phyloP scores from a whole-genome alignment of 2,329 filamentous ascomycete genomes.

The Trichoderma sp. region DNA sequence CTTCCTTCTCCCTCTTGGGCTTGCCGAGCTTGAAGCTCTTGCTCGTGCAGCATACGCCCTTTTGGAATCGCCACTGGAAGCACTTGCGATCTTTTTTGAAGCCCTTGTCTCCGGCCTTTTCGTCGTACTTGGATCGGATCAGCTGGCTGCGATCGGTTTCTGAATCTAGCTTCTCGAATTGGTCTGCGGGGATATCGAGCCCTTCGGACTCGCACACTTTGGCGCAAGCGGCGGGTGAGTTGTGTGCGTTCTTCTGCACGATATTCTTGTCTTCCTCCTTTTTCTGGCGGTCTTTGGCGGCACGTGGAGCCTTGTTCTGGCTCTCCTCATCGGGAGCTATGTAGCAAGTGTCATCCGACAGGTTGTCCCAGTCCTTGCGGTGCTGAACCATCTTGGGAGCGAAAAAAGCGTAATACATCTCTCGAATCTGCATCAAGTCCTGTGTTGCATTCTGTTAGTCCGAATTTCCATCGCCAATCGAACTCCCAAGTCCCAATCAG shows the following conservation, averaged over 20 bases:
- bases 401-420: constrained; percentile 56
- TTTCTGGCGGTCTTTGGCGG: constrained; percentile 43
- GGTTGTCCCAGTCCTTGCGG: constrained; percentile 58
- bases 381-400: constrained; percentile 47
- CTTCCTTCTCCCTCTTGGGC: constrained; percentile 41
- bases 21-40: constrained; percentile 51
- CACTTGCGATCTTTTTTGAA: constrained; percentile 45
- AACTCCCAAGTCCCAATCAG: background rate
- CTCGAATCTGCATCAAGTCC: constrained; percentile 51
- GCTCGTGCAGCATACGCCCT: constrained; percentile 50
- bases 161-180: constrained; percentile 38
- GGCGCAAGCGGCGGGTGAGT: constrained; percentile 51
- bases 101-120: constrained; percentile 29
- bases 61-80: constrained; percentile 53
- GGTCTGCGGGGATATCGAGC: constrained; percentile 43
- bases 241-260: constrained; percentile 51
- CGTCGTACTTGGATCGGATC: constrained; percentile 38
- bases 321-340: constrained; percentile 45
- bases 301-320: constrained; percentile 41
- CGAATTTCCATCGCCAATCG: background rate
- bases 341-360: constrained; percentile 54
- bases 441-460: constrained; percentile 31
- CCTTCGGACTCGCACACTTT: constrained; percentile 52
- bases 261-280: constrained; percentile 46
- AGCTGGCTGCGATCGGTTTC: constrained; percentile 38